phyloP scores from a whole-genome alignment of 208 protist genomes.

The Trypanosoma rangeli region DNA sequence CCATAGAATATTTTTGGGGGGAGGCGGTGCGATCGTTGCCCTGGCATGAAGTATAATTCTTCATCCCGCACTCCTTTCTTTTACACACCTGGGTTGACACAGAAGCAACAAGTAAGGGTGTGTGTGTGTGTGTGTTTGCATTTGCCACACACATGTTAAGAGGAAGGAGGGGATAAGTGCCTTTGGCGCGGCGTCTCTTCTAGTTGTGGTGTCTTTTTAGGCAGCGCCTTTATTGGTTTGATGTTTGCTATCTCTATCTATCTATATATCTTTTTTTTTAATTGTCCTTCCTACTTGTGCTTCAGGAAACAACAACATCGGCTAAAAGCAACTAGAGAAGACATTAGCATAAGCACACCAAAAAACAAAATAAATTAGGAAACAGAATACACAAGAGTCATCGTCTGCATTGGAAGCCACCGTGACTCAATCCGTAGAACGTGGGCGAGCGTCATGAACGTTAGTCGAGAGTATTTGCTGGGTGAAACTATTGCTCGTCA shows the following conservation, averaged over 20 bases:
- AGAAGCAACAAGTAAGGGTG: neutral
- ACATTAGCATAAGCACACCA: no score
- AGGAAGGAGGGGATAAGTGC: no score
- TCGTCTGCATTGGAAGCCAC: neutral
- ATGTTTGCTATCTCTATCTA: no score
- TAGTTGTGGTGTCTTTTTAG: no score
- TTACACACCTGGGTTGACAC: no score
- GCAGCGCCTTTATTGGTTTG: no score
- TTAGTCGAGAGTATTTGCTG: slow-evolving; percentile 7
- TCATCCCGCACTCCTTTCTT: neutral
- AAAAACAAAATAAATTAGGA: neutral
- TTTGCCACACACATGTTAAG: no score
- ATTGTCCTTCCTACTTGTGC: neutral
- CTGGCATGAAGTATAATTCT: neutral
- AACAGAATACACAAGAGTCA: neutral
- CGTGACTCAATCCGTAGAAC: neutral
- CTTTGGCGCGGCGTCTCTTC: no score
- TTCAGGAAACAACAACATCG: neutral
- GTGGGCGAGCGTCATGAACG: neutral
- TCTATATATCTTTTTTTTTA: slow-evolving; percentile 1
- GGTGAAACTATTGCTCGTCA: slow-evolving; percentile 22
- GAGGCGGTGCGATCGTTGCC: neutral
- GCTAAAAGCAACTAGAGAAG: neutral
- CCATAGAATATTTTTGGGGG: neutral
- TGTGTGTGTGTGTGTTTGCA: neutral